phyloP scores from a whole-genome alignment of 2,329 filamentous ascomycete genomes.

The Paraconiothyrium brasiliense region DNA sequence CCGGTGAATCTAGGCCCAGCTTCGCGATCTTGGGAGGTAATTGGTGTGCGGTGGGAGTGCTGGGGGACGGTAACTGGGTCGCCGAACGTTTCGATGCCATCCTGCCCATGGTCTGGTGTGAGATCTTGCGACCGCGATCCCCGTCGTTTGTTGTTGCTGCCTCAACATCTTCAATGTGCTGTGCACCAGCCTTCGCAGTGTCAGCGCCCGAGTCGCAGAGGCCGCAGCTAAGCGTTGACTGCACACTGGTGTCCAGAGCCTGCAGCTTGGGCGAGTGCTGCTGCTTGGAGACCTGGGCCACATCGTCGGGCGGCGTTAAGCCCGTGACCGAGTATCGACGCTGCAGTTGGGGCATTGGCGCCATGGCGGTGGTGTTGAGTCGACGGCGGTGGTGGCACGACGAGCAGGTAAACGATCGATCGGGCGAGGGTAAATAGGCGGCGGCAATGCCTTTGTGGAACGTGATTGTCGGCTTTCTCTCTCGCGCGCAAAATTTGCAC shows the following conservation, averaged over 20 bases:
- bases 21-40: slow-evolving; percentile 48
- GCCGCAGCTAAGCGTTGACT: slow-evolving; percentile 39
- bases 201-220: slow-evolving; percentile 38
- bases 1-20: slow-evolving; percentile 31
- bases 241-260: slow-evolving; percentile 47
- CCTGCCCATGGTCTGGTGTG: slow-evolving; percentile 35
- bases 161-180: slow-evolving; percentile 23
- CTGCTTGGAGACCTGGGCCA: slow-evolving; percentile 34
- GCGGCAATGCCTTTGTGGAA: slow-evolving; percentile 23
- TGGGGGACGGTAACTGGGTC: slow-evolving; percentile 48
- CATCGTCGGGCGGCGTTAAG: slow-evolving; percentile 47
- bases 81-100: slow-evolving; percentile 49
- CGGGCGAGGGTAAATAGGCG: slow-evolving; percentile 16
- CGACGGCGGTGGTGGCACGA: slow-evolving; percentile 4
- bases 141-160: slow-evolving; percentile 22
- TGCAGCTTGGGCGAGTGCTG: slow-evolving; percentile 46
- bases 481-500: slow-evolving; percentile 18
- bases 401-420: neutral
- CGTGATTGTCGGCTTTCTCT: slow-evolving; percentile 22
- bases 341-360: slow-evolving; percentile 39
- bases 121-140: slow-evolving; percentile 40
- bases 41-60: slow-evolving; percentile 41
- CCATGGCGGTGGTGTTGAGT: slow-evolving; percentile 10
- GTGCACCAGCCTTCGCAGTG: slow-evolving; percentile 15
- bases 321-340: slow-evolving; percentile 50